These are phyloP conservation scores for Teunomyces lycoperdinae DNA, from an alignment of 805 yeast genomes.

Conservation along the genomic window DNA sequence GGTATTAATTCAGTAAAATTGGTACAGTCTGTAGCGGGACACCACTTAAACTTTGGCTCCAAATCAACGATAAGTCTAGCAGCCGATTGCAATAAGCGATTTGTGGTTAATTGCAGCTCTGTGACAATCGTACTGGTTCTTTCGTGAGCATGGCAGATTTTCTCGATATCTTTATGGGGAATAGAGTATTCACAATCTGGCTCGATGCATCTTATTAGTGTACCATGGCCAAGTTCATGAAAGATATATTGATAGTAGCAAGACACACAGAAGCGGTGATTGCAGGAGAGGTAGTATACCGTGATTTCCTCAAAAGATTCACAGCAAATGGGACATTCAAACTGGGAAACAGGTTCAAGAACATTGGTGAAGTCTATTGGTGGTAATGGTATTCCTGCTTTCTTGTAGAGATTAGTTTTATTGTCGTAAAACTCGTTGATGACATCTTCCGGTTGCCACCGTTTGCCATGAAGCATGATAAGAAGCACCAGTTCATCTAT, in stretches of 20 bases:
- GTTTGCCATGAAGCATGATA: constrained; percentile 33
- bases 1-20: constrained; percentile 44
- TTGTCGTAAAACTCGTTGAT: constrained; percentile 36
- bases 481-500: constrained; percentile 30
- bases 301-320: constrained; percentile 39
- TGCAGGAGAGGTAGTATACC: constrained; percentile 59
- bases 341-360: background rate
- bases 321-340: constrained; percentile 58
- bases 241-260: constrained; percentile 67
- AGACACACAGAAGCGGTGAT: constrained; percentile 63
- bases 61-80: constrained; percentile 50
- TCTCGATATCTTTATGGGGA: constrained; percentile 39
- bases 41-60: constrained; percentile 59
- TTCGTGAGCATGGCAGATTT: constrained; percentile 5
- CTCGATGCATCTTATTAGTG: constrained; percentile 64
- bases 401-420: constrained; percentile 19
- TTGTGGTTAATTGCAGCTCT: constrained; percentile 25
- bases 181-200: constrained; percentile 48
- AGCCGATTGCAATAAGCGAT: constrained; percentile 35
- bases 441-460: constrained; percentile 41
- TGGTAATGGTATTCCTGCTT: constrained; percentile 23
- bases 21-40: constrained; percentile 83
- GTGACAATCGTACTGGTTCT: constrained; percentile 6
- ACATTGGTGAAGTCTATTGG: constrained; percentile 4
- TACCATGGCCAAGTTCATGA: constrained; percentile 41